A percentile compares a stretch with the other conserved stretches of the same genome.
Evolutionary conservation across 139 green algal genomes (phyloP).

Genomic region (Micractinium conductrix): DNA sequence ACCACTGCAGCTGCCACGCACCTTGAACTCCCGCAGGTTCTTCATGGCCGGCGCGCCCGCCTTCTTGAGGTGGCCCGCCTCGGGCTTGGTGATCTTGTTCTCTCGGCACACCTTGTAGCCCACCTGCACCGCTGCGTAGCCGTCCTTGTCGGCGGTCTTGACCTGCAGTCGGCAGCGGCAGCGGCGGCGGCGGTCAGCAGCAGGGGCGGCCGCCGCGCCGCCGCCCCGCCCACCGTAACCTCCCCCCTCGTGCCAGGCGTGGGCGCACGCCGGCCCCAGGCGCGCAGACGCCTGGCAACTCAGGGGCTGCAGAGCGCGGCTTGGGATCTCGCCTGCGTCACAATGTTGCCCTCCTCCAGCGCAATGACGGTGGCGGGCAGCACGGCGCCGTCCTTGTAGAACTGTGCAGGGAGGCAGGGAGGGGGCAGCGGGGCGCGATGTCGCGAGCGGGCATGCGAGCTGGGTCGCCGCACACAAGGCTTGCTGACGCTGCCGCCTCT

Average conservation of each 20-base stretch:
- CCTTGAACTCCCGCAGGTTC: slow-evolving; percentile 94
- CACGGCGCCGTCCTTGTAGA: slow-evolving; percentile 85
- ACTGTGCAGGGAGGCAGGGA: slow-evolving; percentile 42
- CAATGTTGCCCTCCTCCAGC: no score
- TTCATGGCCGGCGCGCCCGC: slow-evolving; percentile 75
- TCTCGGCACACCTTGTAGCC: slow-evolving; percentile 7
- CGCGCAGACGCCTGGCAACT: no score
- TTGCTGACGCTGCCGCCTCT: not conserved
- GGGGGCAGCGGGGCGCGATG: not conserved
- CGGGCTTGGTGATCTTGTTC: slow-evolving; percentile 89
- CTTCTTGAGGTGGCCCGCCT: slow-evolving; percentile 95
- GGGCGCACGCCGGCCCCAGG: no score
- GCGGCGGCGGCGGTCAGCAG: slow-evolving; percentile 95
- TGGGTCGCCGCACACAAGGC: not conserved
- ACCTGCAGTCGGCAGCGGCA: slow-evolving; percentile 87
- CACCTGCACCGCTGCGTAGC: slow-evolving; percentile 92
- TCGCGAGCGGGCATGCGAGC: not conserved
- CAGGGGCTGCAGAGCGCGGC: no score
- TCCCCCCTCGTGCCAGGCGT: no score
- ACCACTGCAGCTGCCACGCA: no score
- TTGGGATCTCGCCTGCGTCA: no score
- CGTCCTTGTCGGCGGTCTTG: slow-evolving; percentile 92
- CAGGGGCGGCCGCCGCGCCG: no score
- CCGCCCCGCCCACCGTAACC: no score
- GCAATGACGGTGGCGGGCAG: slow-evolving; percentile 93